A percentile compares a stretch with the other conserved stretches of the same genome.
Evolutionary conservation across 2,329 filamentous ascomycete genomes (phyloP).

Genomic region (Boeremia exigua): DNA sequence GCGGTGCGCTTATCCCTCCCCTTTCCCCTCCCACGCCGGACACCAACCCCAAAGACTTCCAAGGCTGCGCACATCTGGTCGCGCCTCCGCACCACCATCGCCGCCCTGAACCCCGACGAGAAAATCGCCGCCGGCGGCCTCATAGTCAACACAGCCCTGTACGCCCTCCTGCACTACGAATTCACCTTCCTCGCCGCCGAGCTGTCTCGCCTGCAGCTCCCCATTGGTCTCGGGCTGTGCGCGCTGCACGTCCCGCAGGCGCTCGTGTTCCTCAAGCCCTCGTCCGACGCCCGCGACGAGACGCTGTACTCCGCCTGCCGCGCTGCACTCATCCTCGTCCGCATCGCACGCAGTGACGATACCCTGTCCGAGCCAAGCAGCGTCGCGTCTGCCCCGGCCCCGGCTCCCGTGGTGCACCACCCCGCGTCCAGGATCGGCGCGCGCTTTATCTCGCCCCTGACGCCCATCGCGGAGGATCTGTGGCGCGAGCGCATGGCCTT

Average conservation of each 20-base stretch:
- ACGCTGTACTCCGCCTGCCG: not conserved
- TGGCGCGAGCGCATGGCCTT: conserved; percentile 4
- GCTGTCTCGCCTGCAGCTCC: not conserved
- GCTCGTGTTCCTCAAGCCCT: not conserved
- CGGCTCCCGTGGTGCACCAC: too few species aligned
- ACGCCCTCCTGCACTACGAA: not conserved
- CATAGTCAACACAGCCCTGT: not conserved
- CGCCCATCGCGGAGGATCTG: conserved; percentile 8
- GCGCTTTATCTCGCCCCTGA: conserved; percentile 7
- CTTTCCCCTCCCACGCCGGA: not conserved
- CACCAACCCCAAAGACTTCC: not conserved
- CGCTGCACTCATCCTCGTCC: not conserved
- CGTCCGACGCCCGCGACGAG: not conserved
- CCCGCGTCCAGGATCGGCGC: conserved; percentile 5
- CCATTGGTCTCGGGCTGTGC: not conserved
- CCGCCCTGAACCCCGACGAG: not conserved
- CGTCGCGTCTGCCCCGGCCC: too few species aligned
- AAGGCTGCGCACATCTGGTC: not conserved
- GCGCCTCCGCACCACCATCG: not conserved
- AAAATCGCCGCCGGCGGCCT: not conserved
- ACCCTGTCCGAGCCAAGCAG: not conserved
- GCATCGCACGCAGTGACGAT: not conserved
- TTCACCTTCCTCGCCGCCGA: conserved; percentile 2
- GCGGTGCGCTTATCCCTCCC: not conserved
- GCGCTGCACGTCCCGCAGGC: not conserved